Evolutionary conservation across 1,284 basidiomycete species (phyloP), one percentile per base, ranked within the genome.

Genomic region (Rugosomyces carneus): DNA sequence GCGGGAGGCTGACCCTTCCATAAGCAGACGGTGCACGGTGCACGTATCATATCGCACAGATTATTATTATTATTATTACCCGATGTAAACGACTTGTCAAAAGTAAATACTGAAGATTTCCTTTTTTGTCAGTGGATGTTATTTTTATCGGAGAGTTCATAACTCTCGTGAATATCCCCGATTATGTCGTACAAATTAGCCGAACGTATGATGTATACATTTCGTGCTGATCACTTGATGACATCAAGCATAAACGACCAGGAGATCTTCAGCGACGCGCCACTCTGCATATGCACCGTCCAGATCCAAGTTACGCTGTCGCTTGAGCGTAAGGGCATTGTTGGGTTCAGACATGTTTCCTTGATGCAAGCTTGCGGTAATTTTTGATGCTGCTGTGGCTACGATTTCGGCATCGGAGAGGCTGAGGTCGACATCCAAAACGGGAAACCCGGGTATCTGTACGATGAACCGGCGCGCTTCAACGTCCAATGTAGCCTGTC

Each of bases 261-360:
- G 57, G 42, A 62, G 51, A 18, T 66, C 67, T 44, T 81, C 74
- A 3, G 61, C 70, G 20, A 83, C 69, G 20, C 66, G 67, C 84
- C 84, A 87, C 58, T 84, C 80, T 3, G 81, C 82, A 35, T 59
- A 66, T 1, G 81, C 82, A 1, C 53, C 60, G 16, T 83, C 80
- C 0, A 85, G 75, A 48, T 81, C 70, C 21, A 88, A 69, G 21
- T 71, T 67, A 11, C 76, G 67, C 51, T 75, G 69, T 23, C 75
- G 69, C 55, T 82, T 83, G 31, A 84, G 66, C 49, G 57, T 62
- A 43, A 81, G 56, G 0, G 66, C 62, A 24, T 63, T 60, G 18
- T 53, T 59, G 15, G 59, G 57, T 45, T 64, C 64, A 21, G 51
- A 54, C 26, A 52, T 52, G 20, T 49, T 53, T 18, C 43, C 51